A percentile compares a stretch with the other conserved stretches of the same genome.
Conservation (phyloP, 306 rosid species). For the Malus sieversii region DNA sequence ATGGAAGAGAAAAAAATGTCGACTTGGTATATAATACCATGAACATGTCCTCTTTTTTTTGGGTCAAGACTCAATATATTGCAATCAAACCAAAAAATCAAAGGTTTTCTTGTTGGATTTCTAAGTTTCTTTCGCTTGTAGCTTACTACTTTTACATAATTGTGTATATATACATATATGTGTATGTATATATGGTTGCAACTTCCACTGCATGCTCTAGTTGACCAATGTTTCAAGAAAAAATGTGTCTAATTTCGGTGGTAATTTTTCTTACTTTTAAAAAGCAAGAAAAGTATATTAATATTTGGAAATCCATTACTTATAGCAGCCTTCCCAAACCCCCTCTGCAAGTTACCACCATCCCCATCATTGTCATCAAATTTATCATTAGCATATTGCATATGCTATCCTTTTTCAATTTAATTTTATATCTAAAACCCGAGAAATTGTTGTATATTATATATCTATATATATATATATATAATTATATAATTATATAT, state of each 20-base stretch:
- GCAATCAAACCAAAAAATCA: background rate
- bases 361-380: background rate
- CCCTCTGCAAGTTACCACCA: background rate
- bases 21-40: background rate
- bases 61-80: background rate
- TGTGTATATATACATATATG: background rate
- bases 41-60: background rate
- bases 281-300: background rate
- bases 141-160: background rate
- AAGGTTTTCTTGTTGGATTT: background rate
- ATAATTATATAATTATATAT: too few relatives aligned
- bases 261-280: background rate
- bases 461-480: too few relatives aligned
- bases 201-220: background rate
- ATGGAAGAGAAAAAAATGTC: background rate
- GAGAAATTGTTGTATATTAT: background rate
- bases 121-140: background rate
- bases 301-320: too few relatives aligned
- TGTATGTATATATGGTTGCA: background rate
- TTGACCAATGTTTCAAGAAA: background rate
- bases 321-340: background rate
- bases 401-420: background rate
- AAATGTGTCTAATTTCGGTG: background rate
- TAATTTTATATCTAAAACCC: background rate
- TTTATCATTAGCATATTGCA: background rate